Evolutionary conservation across 2,329 filamentous ascomycete genomes (phyloP).

Genomic region (Fusarium burgessii): DNA sequence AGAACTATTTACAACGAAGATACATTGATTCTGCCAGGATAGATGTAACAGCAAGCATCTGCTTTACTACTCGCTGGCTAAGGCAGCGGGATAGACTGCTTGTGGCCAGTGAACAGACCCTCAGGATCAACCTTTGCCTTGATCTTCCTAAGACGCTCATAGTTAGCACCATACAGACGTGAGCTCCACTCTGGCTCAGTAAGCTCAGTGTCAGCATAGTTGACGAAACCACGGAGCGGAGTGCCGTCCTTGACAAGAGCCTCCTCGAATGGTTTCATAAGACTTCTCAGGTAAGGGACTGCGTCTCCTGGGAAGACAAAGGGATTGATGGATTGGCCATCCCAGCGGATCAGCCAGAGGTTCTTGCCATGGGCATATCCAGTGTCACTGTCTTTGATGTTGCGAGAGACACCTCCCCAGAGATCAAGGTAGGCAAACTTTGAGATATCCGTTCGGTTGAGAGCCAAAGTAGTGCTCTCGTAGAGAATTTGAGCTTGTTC

Average conservation of each 20-base stretch:
- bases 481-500: conserved; percentile 35
- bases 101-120: conserved; percentile 38
- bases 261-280: conserved; percentile 42
- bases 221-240: conserved; percentile 42
- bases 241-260: conserved; percentile 32
- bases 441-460: conserved; percentile 42
- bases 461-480: conserved; percentile 32
- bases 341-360: conserved; percentile 43
- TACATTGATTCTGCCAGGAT: too few species aligned
- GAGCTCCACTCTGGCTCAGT: conserved; percentile 42
- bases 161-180: conserved; percentile 41
- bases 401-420: conserved; percentile 43
- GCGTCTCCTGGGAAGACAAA: conserved; percentile 38
- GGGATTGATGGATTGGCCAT: conserved; percentile 24
- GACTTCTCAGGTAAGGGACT: conserved; percentile 32
- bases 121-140: conserved; percentile 39
- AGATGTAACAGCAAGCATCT: background rate
- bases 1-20: too few species aligned
- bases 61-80: rapidly evolving
- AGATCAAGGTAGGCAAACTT: conserved; percentile 44
- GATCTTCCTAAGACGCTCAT: conserved; percentile 36
- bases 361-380: conserved; percentile 42
- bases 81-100: conserved; percentile 38
- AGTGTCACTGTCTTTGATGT: conserved; percentile 37
- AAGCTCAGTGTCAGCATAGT: conserved; percentile 45